Base-by-base conservation (phyloP, 2,329 filamentous ascomycete species). In the Colletotrichum sublineola region DNA sequence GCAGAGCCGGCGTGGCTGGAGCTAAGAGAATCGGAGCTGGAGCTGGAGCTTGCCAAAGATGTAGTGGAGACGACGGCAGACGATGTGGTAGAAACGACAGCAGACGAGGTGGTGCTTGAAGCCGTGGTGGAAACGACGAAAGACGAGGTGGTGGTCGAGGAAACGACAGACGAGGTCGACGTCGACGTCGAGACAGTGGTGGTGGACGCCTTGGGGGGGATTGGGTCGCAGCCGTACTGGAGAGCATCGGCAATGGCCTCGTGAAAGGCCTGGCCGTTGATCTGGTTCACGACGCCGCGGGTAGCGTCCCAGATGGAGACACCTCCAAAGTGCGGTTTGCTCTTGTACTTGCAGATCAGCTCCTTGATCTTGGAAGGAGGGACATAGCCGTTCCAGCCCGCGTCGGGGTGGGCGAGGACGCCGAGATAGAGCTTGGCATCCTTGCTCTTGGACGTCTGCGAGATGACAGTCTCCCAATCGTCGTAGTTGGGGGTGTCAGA, bases 281-380 rank as follows among this genome's bases (percentile, higher is more conserved):
- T 73, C 5, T 75, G 18, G 74, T 84, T 84, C 0, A 63, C 60
- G 12, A 75, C 76, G 31, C 80, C 83, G 8, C 78, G 79, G 40
- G 78, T 80, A 33, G 83, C 79, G 63, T 87, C 85, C 84, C 83
- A 86, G 29, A 87, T 75, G 57, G 84, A 85, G 60, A 86, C 77
- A 75, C 85, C 85, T 20, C 83, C 85, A 67, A 86, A 86, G 73
- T 82, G 78, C 8, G 74, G n/a, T 24, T 78, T 79, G 50, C 76
- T 77, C 72, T 82, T 80, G 74, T 81, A 78, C 63, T 79, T 57
- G 75, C 84, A 83, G 73, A 87, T 78, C 40, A 86, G 74, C 5
- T 79, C 73, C 75, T 82, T 78, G 46, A 84, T 75, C 8, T 75
- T 74, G 1, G 73, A 68, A 4, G 81, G 81, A 33, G 73, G 67